Conservation (phyloP, 768 basidiomycete genomes). For the Cyclocybe aegerita region DNA sequence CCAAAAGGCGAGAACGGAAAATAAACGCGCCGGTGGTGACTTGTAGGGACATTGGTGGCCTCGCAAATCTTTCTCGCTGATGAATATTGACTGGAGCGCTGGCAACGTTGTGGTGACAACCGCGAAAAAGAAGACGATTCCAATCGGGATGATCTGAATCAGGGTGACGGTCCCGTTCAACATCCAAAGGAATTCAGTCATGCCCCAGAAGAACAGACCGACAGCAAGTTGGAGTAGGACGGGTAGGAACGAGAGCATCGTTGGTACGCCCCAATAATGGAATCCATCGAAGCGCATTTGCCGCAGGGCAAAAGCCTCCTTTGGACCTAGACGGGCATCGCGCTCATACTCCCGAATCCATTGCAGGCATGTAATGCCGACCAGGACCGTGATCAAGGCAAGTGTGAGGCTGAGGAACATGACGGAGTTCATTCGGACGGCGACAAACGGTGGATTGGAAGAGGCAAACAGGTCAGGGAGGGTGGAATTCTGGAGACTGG, state of each 20-base stretch:
- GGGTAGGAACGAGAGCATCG: slow-evolving; percentile 21
- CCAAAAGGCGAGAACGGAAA: slow-evolving; percentile 1
- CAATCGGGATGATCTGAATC: no score
- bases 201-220: slow-evolving; percentile 23
- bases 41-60: slow-evolving; percentile 9
- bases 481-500: neutral
- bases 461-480: neutral
- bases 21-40: slow-evolving; percentile 3
- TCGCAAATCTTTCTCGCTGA: neutral
- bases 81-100: slow-evolving; percentile 4
- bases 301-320: slow-evolving; percentile 13
- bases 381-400: slow-evolving; percentile 7
- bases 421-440: slow-evolving; percentile 8
- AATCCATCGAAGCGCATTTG: slow-evolving; percentile 25
- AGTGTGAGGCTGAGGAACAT: slow-evolving; percentile 14
- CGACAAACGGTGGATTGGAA: neutral
- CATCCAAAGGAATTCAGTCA: slow-evolving; percentile 22
- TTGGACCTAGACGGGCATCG: slow-evolving; percentile 4
- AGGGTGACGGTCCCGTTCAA: no score
- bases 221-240: slow-evolving; percentile 24
- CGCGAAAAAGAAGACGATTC: no score
- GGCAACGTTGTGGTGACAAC: neutral
- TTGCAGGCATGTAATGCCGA: slow-evolving; percentile 14
- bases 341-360: slow-evolving; percentile 14
- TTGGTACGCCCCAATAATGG: slow-evolving; percentile 20